Evolutionary conservation across 768 basidiomycete genomes (phyloP), one percentile per base, ranked within the genome.

Genomic region (Kwoniella sp.): DNA sequence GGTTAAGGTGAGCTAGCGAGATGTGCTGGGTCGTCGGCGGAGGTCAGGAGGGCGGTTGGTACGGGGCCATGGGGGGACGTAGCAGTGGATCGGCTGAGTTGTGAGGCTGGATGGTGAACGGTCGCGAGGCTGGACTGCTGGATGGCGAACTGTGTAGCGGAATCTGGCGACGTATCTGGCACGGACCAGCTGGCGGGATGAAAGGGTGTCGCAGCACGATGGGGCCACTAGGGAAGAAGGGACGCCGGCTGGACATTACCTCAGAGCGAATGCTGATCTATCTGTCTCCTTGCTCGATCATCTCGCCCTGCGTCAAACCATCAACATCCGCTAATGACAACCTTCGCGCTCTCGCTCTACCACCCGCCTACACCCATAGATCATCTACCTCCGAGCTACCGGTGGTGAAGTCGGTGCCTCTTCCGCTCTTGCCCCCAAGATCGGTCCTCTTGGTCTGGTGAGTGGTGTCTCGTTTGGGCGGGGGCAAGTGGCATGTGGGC

Each of bases 361-460:
- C 37, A 14, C 20, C n/a, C 19, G 15, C 39, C 12, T 23, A 7
- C 22, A 12, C 37, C 8, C 19, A 60, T 50, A 76, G 81, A 88
- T 95, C 79, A 95, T 96, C 82, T 89, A 91, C 83, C 86, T 98
- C 76, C 84, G 93, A 67, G 90, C 90, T 46, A 95, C 90, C 49
- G 95, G 95, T 78, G 95, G 95, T 83, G 95, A 98, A 80, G 89
- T 96, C 74, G 95, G 93, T 80, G 89, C 95, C 56, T 96, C 93
- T 6, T 91, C 95, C 54, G 92, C 95, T 56, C 83, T 99, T 59
- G 95, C 95, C 45, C 95, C 95, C 57, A 99, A 99, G 84, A 96
- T 99, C 76, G 95, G 95, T 84, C 95, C 95, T 79, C 85, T 99
- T 63, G 93, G 93, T 87, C 80, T 99, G 75, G 93, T 98, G 75